Conservation (phyloP, 2,329 filamentous ascomycete genomes). For the Pyricularia grisea region DNA sequence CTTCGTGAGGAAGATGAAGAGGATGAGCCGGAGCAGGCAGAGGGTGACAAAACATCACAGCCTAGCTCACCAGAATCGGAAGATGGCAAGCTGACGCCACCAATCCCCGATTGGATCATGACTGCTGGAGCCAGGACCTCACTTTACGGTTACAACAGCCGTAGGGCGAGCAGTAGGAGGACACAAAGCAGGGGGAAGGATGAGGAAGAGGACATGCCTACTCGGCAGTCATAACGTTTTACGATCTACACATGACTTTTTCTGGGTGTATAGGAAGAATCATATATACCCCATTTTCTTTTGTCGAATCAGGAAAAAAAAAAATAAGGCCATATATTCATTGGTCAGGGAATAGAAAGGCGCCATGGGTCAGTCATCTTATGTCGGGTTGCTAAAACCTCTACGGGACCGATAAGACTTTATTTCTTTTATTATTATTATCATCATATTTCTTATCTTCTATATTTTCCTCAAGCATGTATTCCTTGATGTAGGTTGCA, state of each 20-base stretch:
- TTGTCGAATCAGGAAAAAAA: not conserved
- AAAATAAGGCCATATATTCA: not conserved
- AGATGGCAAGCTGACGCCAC: slow-evolving; percentile 42
- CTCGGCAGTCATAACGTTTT: slow-evolving; percentile 11
- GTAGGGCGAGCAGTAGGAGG: slow-evolving; percentile 19
- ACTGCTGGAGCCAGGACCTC: slow-evolving; percentile 41
- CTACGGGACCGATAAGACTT: not conserved
- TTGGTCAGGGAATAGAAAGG: not conserved
- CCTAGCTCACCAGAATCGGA: slow-evolving; percentile 11
- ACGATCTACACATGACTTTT: slow-evolving; percentile 1
- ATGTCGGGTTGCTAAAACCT: not conserved
- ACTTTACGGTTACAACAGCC: slow-evolving; percentile 34
- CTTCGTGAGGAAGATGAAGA: slow-evolving; percentile 14
- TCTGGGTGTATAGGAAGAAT: not conserved
- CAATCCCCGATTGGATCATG: slow-evolving; percentile 53
- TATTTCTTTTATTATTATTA: not conserved
- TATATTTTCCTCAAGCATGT: not conserved
- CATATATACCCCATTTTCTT: not conserved
- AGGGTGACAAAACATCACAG: slow-evolving; percentile 14
- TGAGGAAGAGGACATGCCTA: slow-evolving; percentile 11
- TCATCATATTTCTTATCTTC: not conserved
- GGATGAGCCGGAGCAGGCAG: slow-evolving; percentile 12
- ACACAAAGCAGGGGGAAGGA: slow-evolving; percentile 9
- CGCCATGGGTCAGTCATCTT: not conserved
- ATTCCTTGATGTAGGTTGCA: not conserved